Evolutionary conservation across 257 asterid genomes (phyloP), one percentile per base, ranked within the genome.

Genomic region (Leonotis leonurus): DNA sequence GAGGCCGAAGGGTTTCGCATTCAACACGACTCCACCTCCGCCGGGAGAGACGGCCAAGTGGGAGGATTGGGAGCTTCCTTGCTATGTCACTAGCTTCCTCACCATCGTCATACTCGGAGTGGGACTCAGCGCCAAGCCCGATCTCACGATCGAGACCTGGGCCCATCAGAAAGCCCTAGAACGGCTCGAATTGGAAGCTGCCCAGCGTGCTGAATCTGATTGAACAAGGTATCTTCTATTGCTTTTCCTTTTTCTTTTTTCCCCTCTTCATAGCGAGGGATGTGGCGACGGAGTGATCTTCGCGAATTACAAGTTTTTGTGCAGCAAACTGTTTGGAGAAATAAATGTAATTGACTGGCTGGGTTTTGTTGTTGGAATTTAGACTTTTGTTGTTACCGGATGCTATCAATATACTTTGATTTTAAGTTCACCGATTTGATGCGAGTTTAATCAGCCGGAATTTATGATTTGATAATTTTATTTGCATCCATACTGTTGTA

Each of bases 51-150:
- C 89, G 13, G 76, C 89, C 24, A 86, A 82, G 51, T 89, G 97
- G 97, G 97, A 90, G 52, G 98, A 91, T 56, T 91, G 98, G 98
- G 96, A 91, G 78, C 87, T 91, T 3, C 98, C 98, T 16, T 91
- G 94, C 74, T 91, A 91, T 56, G 0, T 91, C 75, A 85, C 96
- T 35, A 80, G 95, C 80, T 88, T 88, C 74, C 85, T 91, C 12
- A 73, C 95, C 0, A 70, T 88, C 53, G 89, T 88, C 49, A 88
- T 90, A 22, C 95, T 88, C 16, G 96, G 95, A 2, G 95, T 91
- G 13, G 98, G 98, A 8, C 95, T 91, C 56, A 88, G 78, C 59
- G 98, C 98, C 14, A 91, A 91, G 83, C 97, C 98, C 77, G 98
- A 91, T 84, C 87, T 86, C 57, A 91, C 96, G 57, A 80, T 91